phyloP scores from a whole-genome alignment of 179 eudicot species.

The Beta lomatogona region DNA sequence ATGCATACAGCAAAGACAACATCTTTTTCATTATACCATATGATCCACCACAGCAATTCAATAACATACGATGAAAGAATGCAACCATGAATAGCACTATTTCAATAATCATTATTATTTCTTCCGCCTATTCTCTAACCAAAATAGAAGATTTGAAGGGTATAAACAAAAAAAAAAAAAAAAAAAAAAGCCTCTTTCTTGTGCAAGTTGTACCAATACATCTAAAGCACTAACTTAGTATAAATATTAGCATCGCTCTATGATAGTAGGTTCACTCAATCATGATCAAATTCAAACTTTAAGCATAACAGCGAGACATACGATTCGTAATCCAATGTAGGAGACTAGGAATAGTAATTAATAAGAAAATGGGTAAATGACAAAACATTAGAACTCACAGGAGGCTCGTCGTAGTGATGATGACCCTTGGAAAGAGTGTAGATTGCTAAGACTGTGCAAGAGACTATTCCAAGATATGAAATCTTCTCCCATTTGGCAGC shows the following conservation, averaged over 20 bases:
- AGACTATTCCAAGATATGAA: slow-evolving; percentile 46
- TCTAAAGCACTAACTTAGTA: neutral
- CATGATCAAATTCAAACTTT: neutral
- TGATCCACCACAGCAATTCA: neutral
- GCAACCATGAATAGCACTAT: neutral
- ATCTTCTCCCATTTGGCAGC: slow-evolving; percentile 80
- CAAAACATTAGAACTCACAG: slow-evolving; percentile 40
- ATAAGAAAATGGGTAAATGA: neutral
- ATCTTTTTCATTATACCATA: neutral
- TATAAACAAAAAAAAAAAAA: neutral
- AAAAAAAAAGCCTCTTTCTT: neutral
- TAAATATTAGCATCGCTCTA: neutral
- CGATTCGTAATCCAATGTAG: neutral
- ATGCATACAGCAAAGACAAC: neutral
- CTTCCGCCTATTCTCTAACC: neutral
- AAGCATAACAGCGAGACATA: neutral
- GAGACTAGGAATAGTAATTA: neutral
- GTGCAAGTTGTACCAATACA: neutral
- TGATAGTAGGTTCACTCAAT: too few relatives aligned
- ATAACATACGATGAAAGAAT: neutral
- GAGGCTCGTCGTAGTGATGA: slow-evolving; percentile 58
- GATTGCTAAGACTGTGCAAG: slow-evolving; percentile 48
- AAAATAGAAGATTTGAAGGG: too few relatives aligned
- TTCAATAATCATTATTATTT: neutral
- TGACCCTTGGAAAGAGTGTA: slow-evolving; percentile 60